A percentile compares a stretch with the other conserved stretches of the same genome.
These are phyloP conservation scores for Xylariaceae sp. DNA, from an alignment of 2,329 filamentous ascomycete genomes.

Conservation along the genomic window DNA sequence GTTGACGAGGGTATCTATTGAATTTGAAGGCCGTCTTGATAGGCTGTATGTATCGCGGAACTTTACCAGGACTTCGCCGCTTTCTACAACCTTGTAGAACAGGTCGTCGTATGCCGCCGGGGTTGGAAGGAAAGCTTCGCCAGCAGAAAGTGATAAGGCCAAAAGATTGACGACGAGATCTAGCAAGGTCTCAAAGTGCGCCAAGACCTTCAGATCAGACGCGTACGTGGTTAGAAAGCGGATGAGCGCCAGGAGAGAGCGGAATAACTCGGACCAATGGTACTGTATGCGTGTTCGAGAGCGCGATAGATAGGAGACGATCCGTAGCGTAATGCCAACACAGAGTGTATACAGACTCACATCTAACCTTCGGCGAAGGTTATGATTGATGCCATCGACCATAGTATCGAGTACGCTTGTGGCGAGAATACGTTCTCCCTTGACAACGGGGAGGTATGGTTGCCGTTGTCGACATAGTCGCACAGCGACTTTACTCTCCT, in stretches of 20 bases:
- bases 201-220: conserved; percentile 72
- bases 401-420: conserved; percentile 83
- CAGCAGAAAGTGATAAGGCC: conserved; percentile 81
- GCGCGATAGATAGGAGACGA: conserved; percentile 83
- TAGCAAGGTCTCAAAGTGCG: conserved; percentile 75
- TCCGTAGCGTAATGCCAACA: conserved; percentile 80
- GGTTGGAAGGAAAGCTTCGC: conserved; percentile 89
- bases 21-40: conserved; percentile 64
- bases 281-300: conserved; percentile 82
- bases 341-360: conserved; percentile 83
- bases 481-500: conserved; percentile 75
- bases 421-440: conserved; percentile 74
- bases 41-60: conserved; percentile 80
- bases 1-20: conserved; percentile 83
- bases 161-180: conserved; percentile 82
- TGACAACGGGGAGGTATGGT: conserved; percentile 79
- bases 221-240: conserved; percentile 91
- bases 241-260: conserved; percentile 83
- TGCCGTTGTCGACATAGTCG: conserved; percentile 89
- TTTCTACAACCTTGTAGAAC: conserved; percentile 98
- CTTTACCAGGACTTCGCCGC: conserved; percentile 79
- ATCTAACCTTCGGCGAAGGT: conserved; percentile 84
- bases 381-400: conserved; percentile 92
- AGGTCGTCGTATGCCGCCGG: conserved; percentile 91
- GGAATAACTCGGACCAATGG: conserved; percentile 96